Conservation (phyloP, 116 monocot species). For the Dioscorea cayenensis region DNA sequence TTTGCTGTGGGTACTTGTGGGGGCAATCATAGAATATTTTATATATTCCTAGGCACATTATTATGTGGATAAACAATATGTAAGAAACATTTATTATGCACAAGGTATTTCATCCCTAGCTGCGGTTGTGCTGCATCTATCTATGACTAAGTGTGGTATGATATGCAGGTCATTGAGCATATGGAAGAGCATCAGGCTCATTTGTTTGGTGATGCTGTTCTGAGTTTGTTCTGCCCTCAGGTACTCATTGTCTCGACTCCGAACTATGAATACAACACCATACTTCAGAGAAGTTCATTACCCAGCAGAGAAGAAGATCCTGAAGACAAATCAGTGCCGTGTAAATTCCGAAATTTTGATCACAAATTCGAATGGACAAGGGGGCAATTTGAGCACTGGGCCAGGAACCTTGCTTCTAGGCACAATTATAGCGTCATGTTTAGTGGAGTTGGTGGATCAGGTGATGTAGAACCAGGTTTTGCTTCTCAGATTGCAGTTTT, state of each 20-base stretch:
- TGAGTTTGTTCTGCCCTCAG: conserved; percentile 62
- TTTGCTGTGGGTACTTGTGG: too few species aligned
- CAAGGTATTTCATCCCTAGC: too few species aligned
- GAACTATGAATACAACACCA: conserved; percentile 94
- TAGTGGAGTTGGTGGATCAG: conserved; percentile 84
- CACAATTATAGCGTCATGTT: conserved; percentile 73
- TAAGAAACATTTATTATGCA: too few species aligned
- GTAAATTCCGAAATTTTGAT: conserved; percentile 78
- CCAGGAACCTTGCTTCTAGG: conserved; percentile 47
- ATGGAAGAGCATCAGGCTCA: conserved; percentile 87
- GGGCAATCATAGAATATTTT: too few species aligned
- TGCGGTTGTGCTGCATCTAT: not conserved
- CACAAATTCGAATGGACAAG: conserved; percentile 99
- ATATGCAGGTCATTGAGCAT: conserved; percentile 90
- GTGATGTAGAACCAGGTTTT: conserved; percentile 75
- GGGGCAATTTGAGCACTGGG: conserved; percentile 79
- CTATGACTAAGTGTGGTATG: not conserved
- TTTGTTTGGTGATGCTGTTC: conserved; percentile 66
- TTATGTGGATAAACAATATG: too few species aligned
- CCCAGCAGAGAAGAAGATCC: conserved; percentile 52
- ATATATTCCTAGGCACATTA: too few species aligned
- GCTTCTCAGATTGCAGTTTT: conserved; percentile 97
- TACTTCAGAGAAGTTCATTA: conserved; percentile 53
- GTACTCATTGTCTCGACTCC: conserved; percentile 90
- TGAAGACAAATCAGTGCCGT: conserved; percentile 52